A percentile compares a stretch with the other conserved stretches of the same genome.
Evolutionary conservation across 2,329 filamentous ascomycete species (phyloP).

Genomic region (Pleomassaria siparia): DNA sequence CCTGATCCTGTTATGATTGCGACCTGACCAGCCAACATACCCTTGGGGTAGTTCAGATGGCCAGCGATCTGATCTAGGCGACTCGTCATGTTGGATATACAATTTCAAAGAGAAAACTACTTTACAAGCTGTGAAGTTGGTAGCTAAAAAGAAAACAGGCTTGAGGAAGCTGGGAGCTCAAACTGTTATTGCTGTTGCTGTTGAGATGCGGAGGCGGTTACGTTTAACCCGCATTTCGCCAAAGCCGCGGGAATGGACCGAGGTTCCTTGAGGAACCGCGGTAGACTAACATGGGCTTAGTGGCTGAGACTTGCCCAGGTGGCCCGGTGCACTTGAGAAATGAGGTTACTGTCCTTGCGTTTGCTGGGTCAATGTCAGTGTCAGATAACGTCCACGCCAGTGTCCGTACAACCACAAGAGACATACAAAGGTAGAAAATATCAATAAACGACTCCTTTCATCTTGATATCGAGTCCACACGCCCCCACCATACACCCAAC

Average conservation of each 20-base stretch:
- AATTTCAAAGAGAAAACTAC: no score
- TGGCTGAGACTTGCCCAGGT: neutral
- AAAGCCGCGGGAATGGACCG: constrained; percentile 3
- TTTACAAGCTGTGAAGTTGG: no score
- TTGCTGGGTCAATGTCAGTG: no score
- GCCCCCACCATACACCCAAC: constrained; percentile 23
- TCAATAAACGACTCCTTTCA: neutral
- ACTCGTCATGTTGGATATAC: constrained; percentile 21
- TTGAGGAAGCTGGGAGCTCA: neutral
- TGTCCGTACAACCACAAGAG: no score
- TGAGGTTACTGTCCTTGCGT: no score
- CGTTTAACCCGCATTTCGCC: constrained; percentile 3
- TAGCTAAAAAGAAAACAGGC: no score
- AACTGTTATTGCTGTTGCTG: constrained; percentile 1
- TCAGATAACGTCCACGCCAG: no score
- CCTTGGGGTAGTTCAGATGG: constrained; percentile 81
- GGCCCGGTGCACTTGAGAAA: no score
- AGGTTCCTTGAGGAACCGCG: constrained; percentile 6
- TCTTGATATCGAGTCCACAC: no score
- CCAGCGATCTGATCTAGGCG: constrained; percentile 71
- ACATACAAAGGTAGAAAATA: no score
- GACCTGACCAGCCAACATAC: constrained; percentile 75
- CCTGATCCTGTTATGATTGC: constrained; percentile 87
- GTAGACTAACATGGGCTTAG: neutral
- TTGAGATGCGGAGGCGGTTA: constrained; percentile 14